These are phyloP conservation scores for Beauveria varroae DNA, from an alignment of 2,329 filamentous ascomycete genomes.

Conservation along the genomic window DNA sequence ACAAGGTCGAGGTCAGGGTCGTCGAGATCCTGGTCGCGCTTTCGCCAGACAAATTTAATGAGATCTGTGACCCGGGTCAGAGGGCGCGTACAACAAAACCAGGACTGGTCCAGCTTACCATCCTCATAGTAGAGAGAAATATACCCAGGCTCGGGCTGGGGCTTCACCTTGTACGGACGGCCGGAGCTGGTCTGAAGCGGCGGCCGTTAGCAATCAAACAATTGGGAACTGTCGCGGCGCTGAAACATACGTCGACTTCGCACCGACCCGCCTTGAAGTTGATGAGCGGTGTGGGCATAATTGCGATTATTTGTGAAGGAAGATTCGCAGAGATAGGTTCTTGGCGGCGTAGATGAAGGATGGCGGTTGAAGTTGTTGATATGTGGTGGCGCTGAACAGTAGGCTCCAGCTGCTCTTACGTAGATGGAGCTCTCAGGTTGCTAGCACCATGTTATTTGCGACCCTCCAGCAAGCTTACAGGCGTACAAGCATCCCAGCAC, in stretches of 20 bases:
- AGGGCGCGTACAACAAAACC: neutral
- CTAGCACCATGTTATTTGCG: too few relatives aligned
- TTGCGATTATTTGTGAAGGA: slow-evolving; percentile 9
- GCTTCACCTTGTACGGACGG: slow-evolving; percentile 61
- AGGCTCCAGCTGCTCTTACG: slow-evolving; percentile 11
- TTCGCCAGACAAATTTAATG: slow-evolving; percentile 95
- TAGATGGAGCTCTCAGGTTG: slow-evolving; percentile 1
- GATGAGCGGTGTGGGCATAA: slow-evolving; percentile 79
- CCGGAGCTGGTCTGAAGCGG: slow-evolving; percentile 35
- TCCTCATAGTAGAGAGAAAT: slow-evolving; percentile 91
- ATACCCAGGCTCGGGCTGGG: slow-evolving; percentile 69
- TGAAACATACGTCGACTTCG: slow-evolving; percentile 63
- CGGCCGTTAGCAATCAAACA: slow-evolving; percentile 14
- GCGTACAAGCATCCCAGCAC: too few relatives aligned
- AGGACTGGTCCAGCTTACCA: slow-evolving; percentile 41
- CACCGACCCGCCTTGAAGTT: slow-evolving; percentile 95
- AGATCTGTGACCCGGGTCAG: slow-evolving; percentile 50
- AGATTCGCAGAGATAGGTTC: neutral
- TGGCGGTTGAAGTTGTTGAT: neutral
- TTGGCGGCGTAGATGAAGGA: neutral
- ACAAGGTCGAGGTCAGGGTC: slow-evolving; percentile 80
- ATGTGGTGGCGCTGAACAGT: neutral
- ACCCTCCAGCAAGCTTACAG: too few relatives aligned
- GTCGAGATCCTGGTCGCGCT: slow-evolving; percentile 61
- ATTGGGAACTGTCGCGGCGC: neutral